These are phyloP conservation scores for Spergularia marina DNA, from an alignment of 148 eudicot genomes.

Conservation along the genomic window DNA sequence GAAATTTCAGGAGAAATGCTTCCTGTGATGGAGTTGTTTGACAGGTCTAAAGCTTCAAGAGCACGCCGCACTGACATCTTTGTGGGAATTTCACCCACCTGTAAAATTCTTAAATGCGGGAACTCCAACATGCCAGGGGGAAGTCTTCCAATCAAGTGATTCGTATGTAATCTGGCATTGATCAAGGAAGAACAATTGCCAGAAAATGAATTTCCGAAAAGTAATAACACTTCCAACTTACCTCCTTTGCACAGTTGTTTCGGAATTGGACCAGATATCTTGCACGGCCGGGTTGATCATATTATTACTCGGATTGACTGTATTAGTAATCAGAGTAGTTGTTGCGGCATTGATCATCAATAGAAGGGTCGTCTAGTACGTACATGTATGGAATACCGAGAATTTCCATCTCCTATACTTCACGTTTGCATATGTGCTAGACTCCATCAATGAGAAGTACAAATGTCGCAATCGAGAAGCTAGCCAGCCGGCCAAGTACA, in stretches of 20 bases:
- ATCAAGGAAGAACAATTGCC: conserved; percentile 43
- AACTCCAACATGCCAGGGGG: conserved; percentile 42
- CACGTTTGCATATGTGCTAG: too few relatives aligned
- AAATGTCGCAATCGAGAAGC: too few relatives aligned
- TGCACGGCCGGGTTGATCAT: too few relatives aligned
- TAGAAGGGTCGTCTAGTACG: too few relatives aligned
- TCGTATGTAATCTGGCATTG: conserved; percentile 32
- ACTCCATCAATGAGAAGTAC: too few relatives aligned
- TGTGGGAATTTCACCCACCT: conserved; percentile 41
- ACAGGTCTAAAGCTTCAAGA: conserved; percentile 30
- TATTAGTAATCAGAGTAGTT: too few relatives aligned
- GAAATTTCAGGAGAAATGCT: conserved; percentile 35
- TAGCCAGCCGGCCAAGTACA: too few relatives aligned
- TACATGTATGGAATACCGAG: too few relatives aligned
- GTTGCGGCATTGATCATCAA: too few relatives aligned
- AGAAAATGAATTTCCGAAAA: conserved; percentile 39
- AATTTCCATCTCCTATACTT: too few relatives aligned
- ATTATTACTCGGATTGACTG: too few relatives aligned
- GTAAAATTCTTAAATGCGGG: conserved; percentile 34
- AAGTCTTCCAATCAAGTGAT: conserved; percentile 42
- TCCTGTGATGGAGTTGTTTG: conserved; percentile 45
- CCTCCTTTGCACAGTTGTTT: conserved; percentile 49
- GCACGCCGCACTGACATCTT: conserved; percentile 27
- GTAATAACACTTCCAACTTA: conserved; percentile 25
- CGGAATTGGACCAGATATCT: conserved; percentile 47